Base-by-base conservation (phyloP, 2,329 filamentous ascomycete species). In the Fusarium sp. region DNA sequence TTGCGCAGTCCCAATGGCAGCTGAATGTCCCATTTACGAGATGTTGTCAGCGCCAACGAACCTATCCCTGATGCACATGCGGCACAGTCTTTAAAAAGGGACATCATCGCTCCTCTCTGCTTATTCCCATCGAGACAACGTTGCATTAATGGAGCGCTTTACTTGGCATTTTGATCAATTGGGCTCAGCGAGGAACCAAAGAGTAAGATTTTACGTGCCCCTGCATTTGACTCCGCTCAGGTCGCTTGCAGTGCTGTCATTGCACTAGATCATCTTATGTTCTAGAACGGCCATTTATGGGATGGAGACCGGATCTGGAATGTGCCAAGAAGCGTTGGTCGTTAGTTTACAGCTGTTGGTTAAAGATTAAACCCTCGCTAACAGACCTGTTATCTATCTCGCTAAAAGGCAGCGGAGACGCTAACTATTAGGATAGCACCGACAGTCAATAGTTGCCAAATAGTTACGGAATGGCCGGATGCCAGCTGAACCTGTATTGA, bases 251-350 rank as follows among this genome's bases (percentile, higher is more conserved):
- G n/a, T 15, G 24, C 35, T 54, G n/a, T 58, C 18, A 14, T 11
- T 11, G 14, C 28, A 14, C 36, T 28, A 20, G 42, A 22, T 50
- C 55, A 28, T 20, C 7, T 1, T 8, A 4, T 8, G 55, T 18
- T 58, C 55, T 50, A 58, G 55, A 58, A n/a, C 55, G 30, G 24
- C 20, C 24, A n/a, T 55, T 55, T 41, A 41, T 30, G 35, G 42
- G 41, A 50, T 41, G 11, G 5, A 18, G 9, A 10, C 55, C 55
- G 35, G 42, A 58, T 50, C 42, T 17, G 41, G 55, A 36, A 47
- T 36, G 26, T 58, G 55, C 55, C 41, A 50, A 58, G 55, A 35
- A 14, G 18, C 24, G 24, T 58, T 58, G 55, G 30, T 58, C 24
- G 41, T 35, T 50, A 58, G 51, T 30, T 55, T 26, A 17, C 51